Evolutionary conservation across 441 rosid genomes (phyloP), one percentile per base, ranked within the genome.

Genomic region (Raphanus hybrid): DNA sequence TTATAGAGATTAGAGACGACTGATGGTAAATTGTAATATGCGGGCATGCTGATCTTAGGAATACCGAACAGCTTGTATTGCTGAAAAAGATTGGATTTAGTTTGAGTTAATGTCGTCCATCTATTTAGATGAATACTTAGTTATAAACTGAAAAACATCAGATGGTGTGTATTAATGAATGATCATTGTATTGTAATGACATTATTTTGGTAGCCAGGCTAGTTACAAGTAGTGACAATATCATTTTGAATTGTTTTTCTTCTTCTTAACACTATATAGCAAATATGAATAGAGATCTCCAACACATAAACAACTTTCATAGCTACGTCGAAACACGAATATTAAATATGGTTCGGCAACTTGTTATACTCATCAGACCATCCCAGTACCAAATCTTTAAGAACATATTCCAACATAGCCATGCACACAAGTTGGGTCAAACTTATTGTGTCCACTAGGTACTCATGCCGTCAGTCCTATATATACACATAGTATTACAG

Each of bases 401-500:
- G 75, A 77, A 77, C 67, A 70, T 71, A 77, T 77, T 71, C 80
- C 43, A 64, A 57, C 68, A 60, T 32, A n/a, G 68, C 34, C 69
- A 77, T 59, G 68, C 63, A 77, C 76, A 77, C 81, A 77, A 23
- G 68, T 77, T 65, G 6, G 37, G 72, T 64, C 76, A 71, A 71
- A 70, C 75, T 3, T 41, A 70, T 16, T 58, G 76, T 66, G 55
- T 60, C 71, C 69, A 77, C 73, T 65, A 32, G 54, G 9, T 70
- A 5, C 43, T n/a, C 35, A 70, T 64, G 64, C 26, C 37, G 48
- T 29, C 60, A 64, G 54, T 77, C 64, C 77, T 72, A 78, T 78
- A 66, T 43, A 78, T 65, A 71, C 14, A n/a, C 55, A 18, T 20
- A 29, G 11, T 26, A 58, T n/a, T 20, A 45, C 27, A 48, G 32